Evolutionary conservation across 106 monocot species (phyloP).

Genomic region (Ottelia alismoides): DNA sequence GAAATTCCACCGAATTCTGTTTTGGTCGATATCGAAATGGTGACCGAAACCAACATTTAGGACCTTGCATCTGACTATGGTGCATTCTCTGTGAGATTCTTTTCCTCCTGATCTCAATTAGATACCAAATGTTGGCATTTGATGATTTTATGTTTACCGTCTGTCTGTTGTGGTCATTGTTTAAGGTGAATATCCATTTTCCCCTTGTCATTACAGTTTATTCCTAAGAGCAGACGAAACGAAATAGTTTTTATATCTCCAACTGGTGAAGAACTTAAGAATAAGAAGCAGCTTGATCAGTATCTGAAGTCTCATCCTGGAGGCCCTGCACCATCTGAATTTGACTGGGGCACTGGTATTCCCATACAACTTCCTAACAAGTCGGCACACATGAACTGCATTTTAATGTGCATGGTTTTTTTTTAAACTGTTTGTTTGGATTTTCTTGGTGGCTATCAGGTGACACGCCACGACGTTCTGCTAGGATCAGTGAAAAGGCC

Average conservation of each 20-base stretch:
- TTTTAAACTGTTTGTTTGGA: background rate
- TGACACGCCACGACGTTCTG: constrained; percentile 48
- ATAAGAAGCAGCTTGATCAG: constrained; percentile 31
- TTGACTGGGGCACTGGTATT: constrained; percentile 64
- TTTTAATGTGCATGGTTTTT: background rate
- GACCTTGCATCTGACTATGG: too few relatives aligned
- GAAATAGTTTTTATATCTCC: constrained; percentile 44
- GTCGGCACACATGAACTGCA: background rate
- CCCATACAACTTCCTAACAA: too few relatives aligned
- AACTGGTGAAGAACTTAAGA: too few relatives aligned
- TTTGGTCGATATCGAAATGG: too few relatives aligned
- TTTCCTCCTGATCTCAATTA: too few relatives aligned
- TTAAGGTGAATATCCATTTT: too few relatives aligned
- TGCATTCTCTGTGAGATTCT: too few relatives aligned
- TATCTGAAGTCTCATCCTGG: constrained; percentile 44
- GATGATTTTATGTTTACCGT: too few relatives aligned
- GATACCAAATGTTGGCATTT: too few relatives aligned
- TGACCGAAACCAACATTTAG: too few relatives aligned
- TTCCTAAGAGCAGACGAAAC: constrained; percentile 33
- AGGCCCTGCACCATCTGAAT: constrained; percentile 40
- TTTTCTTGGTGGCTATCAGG: constrained; percentile 13
- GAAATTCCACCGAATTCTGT: too few relatives aligned
- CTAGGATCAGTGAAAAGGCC: constrained; percentile 38
- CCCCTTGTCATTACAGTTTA: constrained; percentile 7
- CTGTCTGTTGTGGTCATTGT: too few relatives aligned